Percentiles rank a stretch among this genome's conserved stretches.
These are phyloP conservation scores for Abrus pulchellus DNA, from an alignment of 306 rosid species.

Conservation along the genomic window DNA sequence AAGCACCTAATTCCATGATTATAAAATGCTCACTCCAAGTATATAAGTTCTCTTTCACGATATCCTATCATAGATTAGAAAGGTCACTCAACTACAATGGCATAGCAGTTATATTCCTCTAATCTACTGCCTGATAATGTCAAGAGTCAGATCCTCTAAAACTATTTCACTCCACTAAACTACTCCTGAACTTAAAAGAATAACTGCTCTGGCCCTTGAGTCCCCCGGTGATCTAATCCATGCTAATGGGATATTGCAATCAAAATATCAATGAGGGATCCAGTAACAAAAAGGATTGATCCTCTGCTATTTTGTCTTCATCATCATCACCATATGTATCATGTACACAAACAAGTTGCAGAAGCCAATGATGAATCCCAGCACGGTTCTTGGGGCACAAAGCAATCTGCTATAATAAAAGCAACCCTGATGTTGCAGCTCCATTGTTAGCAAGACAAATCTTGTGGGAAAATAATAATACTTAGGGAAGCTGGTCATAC, in stretches of 20 bases:
- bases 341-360: constrained; percentile 41
- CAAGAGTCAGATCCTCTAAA: constrained; percentile 42
- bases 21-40: constrained; percentile 30
- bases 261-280: constrained; percentile 28
- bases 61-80: constrained; percentile 38
- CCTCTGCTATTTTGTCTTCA: constrained; percentile 43
- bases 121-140: constrained; percentile 35
- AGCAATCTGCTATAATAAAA: constrained; percentile 31
- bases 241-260: constrained; percentile 34
- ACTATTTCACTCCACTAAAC: constrained; percentile 1
- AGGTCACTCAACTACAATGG: constrained; percentile 10
- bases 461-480: background rate
- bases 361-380: constrained; percentile 51
- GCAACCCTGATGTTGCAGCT: constrained; percentile 41
- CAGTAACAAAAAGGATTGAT: constrained; percentile 18
- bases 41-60: constrained; percentile 21
- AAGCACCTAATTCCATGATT: constrained; percentile 65
- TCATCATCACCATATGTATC: constrained; percentile 26
- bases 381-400: constrained; percentile 32
- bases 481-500: background rate
- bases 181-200: constrained; percentile 36
- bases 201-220: constrained; percentile 38
- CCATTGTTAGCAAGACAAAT: constrained; percentile 32
- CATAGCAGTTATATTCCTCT: constrained; percentile 13
- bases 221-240: constrained; percentile 48